These are phyloP conservation scores for Neonectria magnoliae DNA, from an alignment of 2,329 filamentous ascomycete genomes.

Conservation along the genomic window DNA sequence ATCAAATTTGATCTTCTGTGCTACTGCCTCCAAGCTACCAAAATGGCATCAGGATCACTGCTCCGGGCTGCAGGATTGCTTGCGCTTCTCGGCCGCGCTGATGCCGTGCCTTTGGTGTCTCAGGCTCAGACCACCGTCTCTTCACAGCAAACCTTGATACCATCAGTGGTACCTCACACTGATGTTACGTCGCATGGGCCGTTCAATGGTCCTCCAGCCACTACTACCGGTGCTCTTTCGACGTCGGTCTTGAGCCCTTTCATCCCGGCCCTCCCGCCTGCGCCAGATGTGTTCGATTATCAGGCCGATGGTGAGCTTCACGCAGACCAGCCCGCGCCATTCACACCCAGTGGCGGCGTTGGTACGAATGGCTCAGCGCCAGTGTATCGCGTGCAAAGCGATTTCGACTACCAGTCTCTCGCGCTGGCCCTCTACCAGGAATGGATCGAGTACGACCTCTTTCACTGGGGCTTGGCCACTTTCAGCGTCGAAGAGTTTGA, in stretches of 20 bases:
- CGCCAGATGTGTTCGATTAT: conserved; percentile 73
- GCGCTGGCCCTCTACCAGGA: conserved; percentile 81
- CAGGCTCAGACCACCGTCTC: conserved; percentile 49
- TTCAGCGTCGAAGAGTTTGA: conserved; percentile 77
- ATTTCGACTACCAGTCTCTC: conserved; percentile 85
- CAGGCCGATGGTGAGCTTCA: conserved; percentile 76
- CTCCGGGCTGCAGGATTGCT: background rate
- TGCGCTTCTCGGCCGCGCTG: background rate
- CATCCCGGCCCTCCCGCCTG: conserved; percentile 67
- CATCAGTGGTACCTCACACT: conserved; percentile 52
- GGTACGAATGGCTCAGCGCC: conserved; percentile 82
- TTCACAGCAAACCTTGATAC: conserved; percentile 42
- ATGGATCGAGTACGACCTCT: conserved; percentile 86
- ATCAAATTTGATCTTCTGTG: fast-evolving
- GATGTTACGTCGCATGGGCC: conserved; percentile 75
- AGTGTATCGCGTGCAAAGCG: conserved; percentile 80
- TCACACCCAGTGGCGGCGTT: conserved; percentile 75
- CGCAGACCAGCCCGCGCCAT: conserved; percentile 75
- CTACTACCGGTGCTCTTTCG: conserved; percentile 74
- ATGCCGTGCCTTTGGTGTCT: conserved; percentile 50
- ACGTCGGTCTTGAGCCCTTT: conserved; percentile 66
- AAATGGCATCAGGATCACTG: background rate
- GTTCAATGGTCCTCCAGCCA: conserved; percentile 68
- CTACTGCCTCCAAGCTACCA: background rate
- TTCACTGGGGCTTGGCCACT: conserved; percentile 77